phyloP scores from a whole-genome alignment of 2,329 filamentous ascomycete species.

The Acrocalymma vagum region DNA sequence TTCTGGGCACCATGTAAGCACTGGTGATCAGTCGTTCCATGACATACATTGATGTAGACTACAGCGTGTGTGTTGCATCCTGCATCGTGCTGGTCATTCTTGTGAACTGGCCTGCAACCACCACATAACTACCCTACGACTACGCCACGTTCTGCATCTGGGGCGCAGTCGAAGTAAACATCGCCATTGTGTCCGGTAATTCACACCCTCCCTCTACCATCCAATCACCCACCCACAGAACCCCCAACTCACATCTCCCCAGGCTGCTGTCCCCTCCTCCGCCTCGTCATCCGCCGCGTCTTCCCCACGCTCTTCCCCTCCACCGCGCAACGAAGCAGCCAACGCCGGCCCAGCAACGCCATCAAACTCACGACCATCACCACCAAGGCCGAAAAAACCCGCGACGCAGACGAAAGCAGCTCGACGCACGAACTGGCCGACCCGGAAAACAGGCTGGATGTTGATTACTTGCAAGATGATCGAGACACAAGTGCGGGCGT shows the following conservation, averaged over 20 bases:
- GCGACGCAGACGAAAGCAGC: conserved; percentile 5
- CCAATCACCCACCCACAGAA: no score
- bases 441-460: no score
- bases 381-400: conserved; percentile 3
- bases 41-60: not conserved
- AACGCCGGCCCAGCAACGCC: conserved; percentile 4
- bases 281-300: conserved; percentile 4
- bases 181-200: conserved; percentile 11
- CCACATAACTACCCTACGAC: conserved; percentile 11
- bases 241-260: not conserved
- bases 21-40: not conserved
- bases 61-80: conserved; percentile 8
- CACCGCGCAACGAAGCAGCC: conserved; percentile 1
- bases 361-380: conserved; percentile 5
- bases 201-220: not conserved
- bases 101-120: not conserved
- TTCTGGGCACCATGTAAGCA: conserved; percentile 8
- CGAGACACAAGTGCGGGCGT: no score
- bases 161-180: conserved; percentile 11
- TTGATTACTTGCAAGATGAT: no score
- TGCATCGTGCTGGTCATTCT: conserved; percentile 7
- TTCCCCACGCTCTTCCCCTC: conserved; percentile 2
- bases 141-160: conserved; percentile 14
- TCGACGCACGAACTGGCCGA: conserved; percentile 8
- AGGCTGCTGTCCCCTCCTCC: conserved; percentile 6